Evolutionary conservation across 2,329 filamentous ascomycete species (phyloP), one percentile per base, ranked within the genome.

Genomic region (Fusarium gaditjirri): DNA sequence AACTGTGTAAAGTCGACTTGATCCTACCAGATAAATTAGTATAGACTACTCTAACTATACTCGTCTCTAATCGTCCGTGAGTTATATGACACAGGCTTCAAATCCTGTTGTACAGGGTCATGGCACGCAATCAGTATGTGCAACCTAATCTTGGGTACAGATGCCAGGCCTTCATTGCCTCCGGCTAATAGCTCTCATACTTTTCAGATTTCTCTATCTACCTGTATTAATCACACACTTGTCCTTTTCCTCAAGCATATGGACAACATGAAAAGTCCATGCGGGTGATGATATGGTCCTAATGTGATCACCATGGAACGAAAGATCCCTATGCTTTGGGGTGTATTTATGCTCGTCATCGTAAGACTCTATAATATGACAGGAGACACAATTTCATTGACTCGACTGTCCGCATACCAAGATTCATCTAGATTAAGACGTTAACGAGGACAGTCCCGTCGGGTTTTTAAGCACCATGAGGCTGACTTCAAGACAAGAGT

Each of bases 1-100:
- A 52, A 9, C 10, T 38, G 3, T 7, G 8, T 33, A 19, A 38
- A 38, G 10, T 21, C 4, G 1, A 17, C 33, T n/a, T 52, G 33
- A 9, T 27, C 23, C 7, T 5, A 9, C 4, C 49, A 27, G 49
- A 27, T 2, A 16, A 16, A 7, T 27, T 25, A 11, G 5, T 19
- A 8, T 13, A 8, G 5, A n/a, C 11, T 33, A 11, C 8, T 23
- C 14, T 35, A 25, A 21, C 7, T 11, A 5, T 7, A 27, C 0
- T 11, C 4, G 6, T 9, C 17, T 36, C 17, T 16, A 6, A 21
- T 6, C 9, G 3, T 21, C n/a, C 23, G 10, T 17, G 12, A 5
- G 21, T 14, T 16, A 6, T 16, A 3, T 47, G 27, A 0, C 16
- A 19, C 4, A 23, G 2, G 4, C 11, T 33, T 23, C 16, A 16